Conservation (phyloP, 1,284 basidiomycete species). For the Ustilago bromivora region DNA sequence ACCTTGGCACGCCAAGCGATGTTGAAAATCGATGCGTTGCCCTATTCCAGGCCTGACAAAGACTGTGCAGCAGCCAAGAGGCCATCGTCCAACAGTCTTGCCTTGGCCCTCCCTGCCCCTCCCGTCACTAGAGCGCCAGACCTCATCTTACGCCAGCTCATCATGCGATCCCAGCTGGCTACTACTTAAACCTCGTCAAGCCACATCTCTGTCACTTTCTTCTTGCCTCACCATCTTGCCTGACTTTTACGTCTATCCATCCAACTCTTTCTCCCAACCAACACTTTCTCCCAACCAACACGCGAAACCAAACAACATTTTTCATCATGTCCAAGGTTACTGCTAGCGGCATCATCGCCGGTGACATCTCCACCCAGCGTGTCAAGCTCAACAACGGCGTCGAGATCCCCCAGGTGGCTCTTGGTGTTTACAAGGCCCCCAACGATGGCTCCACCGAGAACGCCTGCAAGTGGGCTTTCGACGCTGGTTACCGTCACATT, state of each 20-base stretch:
- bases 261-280: constrained; percentile 8
- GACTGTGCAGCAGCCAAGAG: constrained; percentile 18
- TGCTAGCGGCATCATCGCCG: constrained; percentile 47
- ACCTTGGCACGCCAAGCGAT: constrained; percentile 11
- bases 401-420: constrained; percentile 66
- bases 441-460: constrained; percentile 68
- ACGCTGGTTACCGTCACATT: constrained; percentile 68
- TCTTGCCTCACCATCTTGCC: constrained; percentile 22
- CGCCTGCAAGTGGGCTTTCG: constrained; percentile 68
- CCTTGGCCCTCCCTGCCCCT: constrained; percentile 6
- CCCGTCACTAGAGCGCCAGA: not conserved
- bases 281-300: constrained; percentile 6
- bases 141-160: constrained; percentile 15
- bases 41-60: not conserved
- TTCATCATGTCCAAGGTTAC: constrained; percentile 51
- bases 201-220: constrained; percentile 6
- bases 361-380: constrained; percentile 64
- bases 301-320: constrained; percentile 3
- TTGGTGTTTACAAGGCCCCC: constrained; percentile 69
- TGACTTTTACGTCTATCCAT: not conserved
- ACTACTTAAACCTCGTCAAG: constrained; percentile 44
- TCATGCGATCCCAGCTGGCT: constrained; percentile 5
- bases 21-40: constrained; percentile 20
- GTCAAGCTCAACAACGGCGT: constrained; percentile 66
- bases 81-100: constrained; percentile 15